Percentiles rank a stretch among this genome's conserved stretches.
Evolutionary conservation across 345 rosid species (phyloP).

Genomic region (Fremontodendron californicum): DNA sequence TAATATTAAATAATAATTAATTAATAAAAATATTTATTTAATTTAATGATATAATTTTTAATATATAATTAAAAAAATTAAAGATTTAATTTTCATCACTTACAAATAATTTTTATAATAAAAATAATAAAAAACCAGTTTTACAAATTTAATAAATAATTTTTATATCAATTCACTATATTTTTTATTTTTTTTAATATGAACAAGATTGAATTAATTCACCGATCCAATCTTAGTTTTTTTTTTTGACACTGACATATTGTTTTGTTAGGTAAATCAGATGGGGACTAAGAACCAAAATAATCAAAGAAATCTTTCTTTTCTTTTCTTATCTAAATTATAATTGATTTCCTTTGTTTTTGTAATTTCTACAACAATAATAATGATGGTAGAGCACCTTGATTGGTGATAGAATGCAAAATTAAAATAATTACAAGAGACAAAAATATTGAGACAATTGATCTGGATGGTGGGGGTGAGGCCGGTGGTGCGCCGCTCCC

Average conservation of each 20-base stretch:
- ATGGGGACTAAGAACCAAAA: neutral
- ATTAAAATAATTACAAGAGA: slow-evolving; percentile 39
- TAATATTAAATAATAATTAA: no score
- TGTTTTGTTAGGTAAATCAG: neutral
- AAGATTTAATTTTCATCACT: no score
- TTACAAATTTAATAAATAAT: no score
- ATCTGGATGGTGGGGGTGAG: slow-evolving; percentile 15
- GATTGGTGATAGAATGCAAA: slow-evolving; percentile 33
- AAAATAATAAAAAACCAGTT: no score
- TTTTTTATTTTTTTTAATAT: no score
- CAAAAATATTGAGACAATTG: slow-evolving; percentile 31
- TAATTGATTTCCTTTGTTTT: slow-evolving; percentile 3
- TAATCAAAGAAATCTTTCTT: neutral
- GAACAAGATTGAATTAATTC: no score
- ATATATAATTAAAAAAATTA: no score
- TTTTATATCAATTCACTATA: no score
- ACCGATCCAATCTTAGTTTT: no score
- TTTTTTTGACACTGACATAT: neutral
- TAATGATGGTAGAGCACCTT: slow-evolving; percentile 25
- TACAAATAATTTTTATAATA: no score
- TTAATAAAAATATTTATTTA: no score
- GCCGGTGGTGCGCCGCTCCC: slow-evolving; percentile 44
- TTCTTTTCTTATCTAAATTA: neutral
- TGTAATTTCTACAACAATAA: slow-evolving; percentile 28
- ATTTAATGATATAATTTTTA: no score